Conservation (phyloP, 2,329 filamentous ascomycete species). For the Aspergillus tamarii region DNA sequence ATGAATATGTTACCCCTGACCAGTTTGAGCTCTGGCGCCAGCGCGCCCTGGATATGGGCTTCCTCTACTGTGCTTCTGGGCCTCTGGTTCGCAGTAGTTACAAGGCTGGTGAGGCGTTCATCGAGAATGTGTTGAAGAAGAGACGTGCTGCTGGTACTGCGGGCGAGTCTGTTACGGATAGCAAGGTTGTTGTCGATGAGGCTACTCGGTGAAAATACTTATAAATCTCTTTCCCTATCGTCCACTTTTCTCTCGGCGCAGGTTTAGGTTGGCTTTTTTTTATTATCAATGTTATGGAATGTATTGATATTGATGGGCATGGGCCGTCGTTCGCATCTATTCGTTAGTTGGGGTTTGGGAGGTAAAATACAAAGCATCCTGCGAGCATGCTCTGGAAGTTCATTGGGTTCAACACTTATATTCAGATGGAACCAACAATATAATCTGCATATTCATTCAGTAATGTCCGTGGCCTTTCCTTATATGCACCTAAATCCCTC, state of each 20-base stretch:
- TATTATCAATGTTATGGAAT: neutral
- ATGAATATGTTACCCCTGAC: slow-evolving; percentile 90
- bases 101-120: slow-evolving; percentile 97
- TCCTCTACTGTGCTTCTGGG: slow-evolving; percentile 93
- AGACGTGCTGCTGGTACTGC: slow-evolving; percentile 46
- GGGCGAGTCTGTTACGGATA: slow-evolving; percentile 30
- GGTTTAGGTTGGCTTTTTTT: slow-evolving; percentile 13
- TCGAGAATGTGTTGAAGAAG: slow-evolving; percentile 96
- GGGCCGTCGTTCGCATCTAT: neutral
- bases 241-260: slow-evolving; percentile 16
- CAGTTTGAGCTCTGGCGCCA: slow-evolving; percentile 90
- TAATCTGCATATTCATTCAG: slow-evolving; percentile 8
- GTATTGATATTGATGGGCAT: slow-evolving; percentile 1
- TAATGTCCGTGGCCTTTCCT: slow-evolving; percentile 6
- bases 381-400: neutral
- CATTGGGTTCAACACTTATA: slow-evolving; percentile 14
- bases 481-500: slow-evolving; percentile 11
- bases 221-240: slow-evolving; percentile 8
- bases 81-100: slow-evolving; percentile 93
- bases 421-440: slow-evolving; percentile 11
- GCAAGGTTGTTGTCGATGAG: slow-evolving; percentile 30
- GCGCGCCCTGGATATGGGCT: slow-evolving; percentile 89
- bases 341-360: neutral
- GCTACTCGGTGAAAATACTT: slow-evolving; percentile 28
- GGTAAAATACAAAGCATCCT: neutral